These are phyloP conservation scores for Diplodia mutila DNA, from an alignment of 2,329 filamentous ascomycete species.

Conservation along the genomic window DNA sequence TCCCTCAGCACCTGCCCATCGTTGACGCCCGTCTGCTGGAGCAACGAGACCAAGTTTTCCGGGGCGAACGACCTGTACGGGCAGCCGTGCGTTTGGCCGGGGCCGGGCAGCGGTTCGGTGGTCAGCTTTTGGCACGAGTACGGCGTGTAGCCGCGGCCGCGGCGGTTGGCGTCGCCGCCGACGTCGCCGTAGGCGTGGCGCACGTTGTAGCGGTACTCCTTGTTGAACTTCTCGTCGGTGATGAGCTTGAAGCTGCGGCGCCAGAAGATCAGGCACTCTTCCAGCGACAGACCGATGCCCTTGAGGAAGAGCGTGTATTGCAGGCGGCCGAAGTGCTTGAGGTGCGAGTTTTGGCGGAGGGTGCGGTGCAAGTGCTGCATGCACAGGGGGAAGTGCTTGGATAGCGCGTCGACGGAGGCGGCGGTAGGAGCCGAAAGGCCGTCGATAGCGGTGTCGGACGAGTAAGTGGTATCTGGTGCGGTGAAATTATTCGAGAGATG, in stretches of 20 bases:
- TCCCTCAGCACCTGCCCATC: slow-evolving; percentile 78
- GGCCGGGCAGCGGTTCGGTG: slow-evolving; percentile 82
- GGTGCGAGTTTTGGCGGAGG: slow-evolving; percentile 82
- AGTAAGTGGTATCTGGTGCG: slow-evolving; percentile 84
- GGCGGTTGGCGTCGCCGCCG: slow-evolving; percentile 84
- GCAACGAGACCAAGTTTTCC: slow-evolving; percentile 78
- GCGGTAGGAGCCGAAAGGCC: slow-evolving; percentile 64
- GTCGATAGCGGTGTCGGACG: slow-evolving; percentile 74
- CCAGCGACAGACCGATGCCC: slow-evolving; percentile 87
- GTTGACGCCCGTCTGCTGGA: slow-evolving; percentile 77
- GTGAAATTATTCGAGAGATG: slow-evolving; percentile 96
- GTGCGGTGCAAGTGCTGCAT: slow-evolving; percentile 91
- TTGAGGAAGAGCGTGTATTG: slow-evolving; percentile 98
- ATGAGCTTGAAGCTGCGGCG: slow-evolving; percentile 81
- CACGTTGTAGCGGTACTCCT: slow-evolving; percentile 96
- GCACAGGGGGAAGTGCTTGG: slow-evolving; percentile 84
- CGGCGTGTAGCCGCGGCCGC: slow-evolving; percentile 84
- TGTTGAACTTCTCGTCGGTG: slow-evolving; percentile 94
- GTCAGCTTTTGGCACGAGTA: slow-evolving; percentile 96
- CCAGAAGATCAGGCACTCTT: slow-evolving; percentile 93
- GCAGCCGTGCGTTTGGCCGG: slow-evolving; percentile 92
- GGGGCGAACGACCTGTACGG: slow-evolving; percentile 90
- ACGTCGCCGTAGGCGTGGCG: slow-evolving; percentile 96
- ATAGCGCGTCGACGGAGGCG: slow-evolving; percentile 72
- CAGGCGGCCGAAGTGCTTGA: slow-evolving; percentile 90